These are phyloP conservation scores for Citrus unshiu DNA, from an alignment of 345 rosid species.

Conservation along the genomic window DNA sequence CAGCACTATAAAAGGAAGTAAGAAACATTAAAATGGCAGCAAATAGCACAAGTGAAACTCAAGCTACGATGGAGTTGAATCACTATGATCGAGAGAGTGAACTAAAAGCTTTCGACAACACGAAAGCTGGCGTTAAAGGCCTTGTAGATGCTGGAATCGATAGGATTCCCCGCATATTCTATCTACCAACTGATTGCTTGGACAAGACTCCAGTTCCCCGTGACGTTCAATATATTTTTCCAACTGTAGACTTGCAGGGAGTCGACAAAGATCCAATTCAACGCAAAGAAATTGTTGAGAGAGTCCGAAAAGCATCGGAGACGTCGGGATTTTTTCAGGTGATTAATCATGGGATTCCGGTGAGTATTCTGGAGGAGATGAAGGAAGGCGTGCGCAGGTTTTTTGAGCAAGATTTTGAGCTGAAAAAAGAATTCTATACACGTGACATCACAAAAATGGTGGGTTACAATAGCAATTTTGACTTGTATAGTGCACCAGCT, in stretches of 20 bases:
- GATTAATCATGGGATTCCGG: conserved; percentile 13
- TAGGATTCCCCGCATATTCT: conserved; percentile 10
- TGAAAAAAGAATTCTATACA: conserved; percentile 14
- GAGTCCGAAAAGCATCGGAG: background rate
- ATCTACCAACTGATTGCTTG: background rate
- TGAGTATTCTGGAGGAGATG: conserved; percentile 5
- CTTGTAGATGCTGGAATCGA: background rate
- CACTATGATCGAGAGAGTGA: background rate
- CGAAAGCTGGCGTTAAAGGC: conserved; percentile 10
- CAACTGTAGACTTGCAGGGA: background rate
- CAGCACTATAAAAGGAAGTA: too few relatives aligned
- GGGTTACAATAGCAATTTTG: conserved; percentile 10
- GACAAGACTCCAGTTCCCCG: background rate
- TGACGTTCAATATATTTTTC: background rate
- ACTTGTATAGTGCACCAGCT: conserved; percentile 25
- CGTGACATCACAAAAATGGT: conserved; percentile 5
- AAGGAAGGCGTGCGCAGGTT: conserved; percentile 1
- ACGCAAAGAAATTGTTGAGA: conserved; percentile 10
- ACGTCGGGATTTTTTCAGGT: conserved; percentile 18
- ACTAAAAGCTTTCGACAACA: conserved; percentile 9
- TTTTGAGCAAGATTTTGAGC: conserved; percentile 16
- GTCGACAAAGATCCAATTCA: background rate
- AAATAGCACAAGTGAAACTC: background rate
- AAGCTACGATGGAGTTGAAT: background rate
- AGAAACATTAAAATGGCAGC: background rate